Conservation (phyloP, 225 moss, liverwort and hornwort genomes). For the Physcomitrellopsis africana region DNA sequence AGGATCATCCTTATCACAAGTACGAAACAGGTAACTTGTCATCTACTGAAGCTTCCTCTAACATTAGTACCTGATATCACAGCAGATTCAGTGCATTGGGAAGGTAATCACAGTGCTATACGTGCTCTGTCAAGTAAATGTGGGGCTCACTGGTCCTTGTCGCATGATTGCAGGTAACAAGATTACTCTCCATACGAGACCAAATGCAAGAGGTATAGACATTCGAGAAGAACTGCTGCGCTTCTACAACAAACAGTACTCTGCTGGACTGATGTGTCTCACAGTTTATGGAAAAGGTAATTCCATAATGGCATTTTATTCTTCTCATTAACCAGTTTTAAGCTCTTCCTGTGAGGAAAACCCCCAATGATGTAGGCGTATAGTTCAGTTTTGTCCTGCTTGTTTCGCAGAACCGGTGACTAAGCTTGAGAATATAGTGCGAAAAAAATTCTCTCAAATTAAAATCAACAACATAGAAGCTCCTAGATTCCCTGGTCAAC, state of each 20-base stretch:
- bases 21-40: slow-evolving; percentile 74
- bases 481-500: slow-evolving; percentile 62
- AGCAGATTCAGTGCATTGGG: background rate
- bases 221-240: slow-evolving; percentile 75
- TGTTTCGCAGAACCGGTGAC: slow-evolving; percentile 64
- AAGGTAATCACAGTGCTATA: background rate
- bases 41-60: background rate
- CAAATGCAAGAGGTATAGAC: slow-evolving; percentile 71
- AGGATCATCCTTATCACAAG: slow-evolving; percentile 95
- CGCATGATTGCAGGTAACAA: slow-evolving; percentile 60
- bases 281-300: slow-evolving; percentile 81
- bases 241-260: slow-evolving; percentile 79
- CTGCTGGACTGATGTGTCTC: slow-evolving; percentile 88
- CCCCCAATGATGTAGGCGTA: background rate
- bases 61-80: background rate
- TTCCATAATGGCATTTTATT: background rate
- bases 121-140: background rate
- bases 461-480: slow-evolving; percentile 54
- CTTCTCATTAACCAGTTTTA: background rate
- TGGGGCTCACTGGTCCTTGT: background rate
- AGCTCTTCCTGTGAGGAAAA: background rate
- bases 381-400: background rate
- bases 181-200: slow-evolving; percentile 73
- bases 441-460: slow-evolving; percentile 56
- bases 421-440: slow-evolving; percentile 66